These are phyloP conservation scores for Papiliotrema fonsecae DNA, from an alignment of 1,284 basidiomycete species.

Conservation along the genomic window DNA sequence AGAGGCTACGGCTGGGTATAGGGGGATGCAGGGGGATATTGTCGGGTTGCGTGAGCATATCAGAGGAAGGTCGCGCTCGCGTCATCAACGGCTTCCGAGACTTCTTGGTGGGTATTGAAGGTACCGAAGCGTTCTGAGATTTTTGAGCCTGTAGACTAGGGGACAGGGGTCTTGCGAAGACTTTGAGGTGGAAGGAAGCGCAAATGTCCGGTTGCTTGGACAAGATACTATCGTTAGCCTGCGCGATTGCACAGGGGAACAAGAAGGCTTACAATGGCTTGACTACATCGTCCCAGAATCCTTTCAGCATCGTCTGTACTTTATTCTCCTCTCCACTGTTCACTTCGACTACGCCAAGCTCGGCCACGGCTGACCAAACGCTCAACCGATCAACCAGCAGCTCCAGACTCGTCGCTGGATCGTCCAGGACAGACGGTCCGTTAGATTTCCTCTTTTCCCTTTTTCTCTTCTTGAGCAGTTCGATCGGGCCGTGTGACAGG, in stretches of 20 bases:
- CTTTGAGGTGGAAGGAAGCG: constrained; percentile 32
- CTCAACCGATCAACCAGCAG: constrained; percentile 36
- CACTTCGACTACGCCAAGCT: constrained; percentile 24
- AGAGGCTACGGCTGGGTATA: neutral
- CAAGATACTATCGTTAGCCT: constrained; percentile 18
- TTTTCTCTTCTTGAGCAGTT: constrained; percentile 11
- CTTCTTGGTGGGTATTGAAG: too few relatives aligned
- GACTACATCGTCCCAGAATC: constrained; percentile 30
- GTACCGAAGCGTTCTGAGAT: too few relatives aligned
- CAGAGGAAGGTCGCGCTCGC: constrained; percentile 16
- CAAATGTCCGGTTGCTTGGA: constrained; percentile 20
- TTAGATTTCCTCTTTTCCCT: constrained; percentile 8
- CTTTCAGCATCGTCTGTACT: constrained; percentile 9
- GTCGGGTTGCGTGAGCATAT: constrained; percentile 3
- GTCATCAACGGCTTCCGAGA: constrained; percentile 36
- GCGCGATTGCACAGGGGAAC: neutral
- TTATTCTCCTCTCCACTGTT: constrained; percentile 3
- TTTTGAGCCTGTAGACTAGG: constrained; percentile 23
- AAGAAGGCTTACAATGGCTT: constrained; percentile 17
- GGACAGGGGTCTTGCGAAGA: constrained; percentile 31
- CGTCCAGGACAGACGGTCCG: constrained; percentile 11
- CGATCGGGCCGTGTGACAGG: constrained; percentile 6
- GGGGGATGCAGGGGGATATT: neutral
- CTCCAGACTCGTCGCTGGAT: constrained; percentile 26
- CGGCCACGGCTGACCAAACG: constrained; percentile 40